phyloP scores from a whole-genome alignment of 352 stramenopile species.

The Globisporangium iwayamae region DNA sequence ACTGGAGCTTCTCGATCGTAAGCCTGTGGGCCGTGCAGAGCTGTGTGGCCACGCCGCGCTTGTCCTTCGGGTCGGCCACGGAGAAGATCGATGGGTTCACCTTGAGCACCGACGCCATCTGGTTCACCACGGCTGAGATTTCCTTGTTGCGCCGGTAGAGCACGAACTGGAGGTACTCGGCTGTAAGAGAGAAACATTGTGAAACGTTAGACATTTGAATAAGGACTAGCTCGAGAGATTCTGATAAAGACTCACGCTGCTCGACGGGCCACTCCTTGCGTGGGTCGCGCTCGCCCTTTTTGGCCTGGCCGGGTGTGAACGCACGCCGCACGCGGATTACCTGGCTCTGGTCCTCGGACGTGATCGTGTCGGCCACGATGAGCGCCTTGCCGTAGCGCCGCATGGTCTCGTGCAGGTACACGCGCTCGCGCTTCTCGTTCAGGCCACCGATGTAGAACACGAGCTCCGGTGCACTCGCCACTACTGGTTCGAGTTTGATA shows the following conservation, averaged over 20 bases:
- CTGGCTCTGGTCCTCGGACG: slow-evolving; percentile 72
- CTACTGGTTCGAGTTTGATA: slow-evolving; percentile 1
- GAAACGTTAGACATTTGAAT: slow-evolving; percentile 3
- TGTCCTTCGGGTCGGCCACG: slow-evolving; percentile 97
- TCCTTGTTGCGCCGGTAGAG: slow-evolving; percentile 98
- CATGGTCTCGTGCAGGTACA: slow-evolving; percentile 90
- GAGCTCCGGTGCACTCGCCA: slow-evolving; percentile 18
- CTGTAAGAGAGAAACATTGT: slow-evolving; percentile 27
- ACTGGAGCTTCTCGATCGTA: slow-evolving; percentile 53
- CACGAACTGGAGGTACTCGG: slow-evolving; percentile 93
- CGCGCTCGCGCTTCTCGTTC: slow-evolving; percentile 86
- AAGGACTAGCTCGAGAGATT: neutral
- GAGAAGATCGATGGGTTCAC: slow-evolving; percentile 73
- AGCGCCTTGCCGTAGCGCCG: slow-evolving; percentile 68
- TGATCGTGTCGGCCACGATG: slow-evolving; percentile 86
- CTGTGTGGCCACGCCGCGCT: slow-evolving; percentile 94
- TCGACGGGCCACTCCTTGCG: slow-evolving; percentile 69
- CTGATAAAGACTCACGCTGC: slow-evolving; percentile 33
- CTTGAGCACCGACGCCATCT: slow-evolving; percentile 72
- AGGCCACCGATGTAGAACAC: slow-evolving; percentile 75
- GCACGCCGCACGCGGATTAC: slow-evolving; percentile 67
- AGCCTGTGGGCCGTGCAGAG: slow-evolving; percentile 90
- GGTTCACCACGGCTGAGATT: slow-evolving; percentile 84
- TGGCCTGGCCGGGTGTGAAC: slow-evolving; percentile 22
- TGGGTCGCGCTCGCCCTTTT: slow-evolving; percentile 54